A percentile compares a stretch with the other conserved stretches of the same genome.
Conservation (phyloP, 2,329 filamentous ascomycete genomes). For the Lasiodiplodia sp. region DNA sequence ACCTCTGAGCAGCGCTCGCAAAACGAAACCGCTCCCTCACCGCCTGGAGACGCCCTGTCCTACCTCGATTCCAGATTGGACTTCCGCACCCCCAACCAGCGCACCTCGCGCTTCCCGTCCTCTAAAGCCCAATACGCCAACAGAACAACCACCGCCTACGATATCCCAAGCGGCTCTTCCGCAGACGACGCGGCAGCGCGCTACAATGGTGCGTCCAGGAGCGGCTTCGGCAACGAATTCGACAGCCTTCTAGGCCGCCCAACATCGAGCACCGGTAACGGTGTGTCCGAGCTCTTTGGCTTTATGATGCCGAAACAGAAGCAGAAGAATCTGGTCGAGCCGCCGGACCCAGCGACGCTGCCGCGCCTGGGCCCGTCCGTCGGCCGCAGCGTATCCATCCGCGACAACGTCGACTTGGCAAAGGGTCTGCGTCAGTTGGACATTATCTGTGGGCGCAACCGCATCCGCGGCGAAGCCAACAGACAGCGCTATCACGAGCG, state of each 20-base stretch:
- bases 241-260: constrained; percentile 5
- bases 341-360: constrained; percentile 33
- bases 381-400: constrained; percentile 45
- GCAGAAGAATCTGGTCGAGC: constrained; percentile 9
- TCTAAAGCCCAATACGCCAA: constrained; percentile 35
- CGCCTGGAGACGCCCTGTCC: constrained; percentile 34
- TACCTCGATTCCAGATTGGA: constrained; percentile 41
- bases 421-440: constrained; percentile 55
- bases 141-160: constrained; percentile 26
- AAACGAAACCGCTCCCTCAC: constrained; percentile 15
- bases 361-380: constrained; percentile 40
- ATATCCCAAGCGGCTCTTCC: constrained; percentile 14
- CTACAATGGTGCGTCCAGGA: not conserved
- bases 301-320: not conserved
- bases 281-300: not conserved
- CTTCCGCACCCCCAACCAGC: constrained; percentile 34
- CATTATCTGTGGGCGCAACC: constrained; percentile 60
- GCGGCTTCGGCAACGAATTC: not conserved
- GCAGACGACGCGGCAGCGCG: constrained; percentile 14
- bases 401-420: constrained; percentile 42
- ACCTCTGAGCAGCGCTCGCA: constrained; percentile 34
- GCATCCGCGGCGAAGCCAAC: constrained; percentile 62
- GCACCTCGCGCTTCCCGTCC: constrained; percentile 40
- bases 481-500: constrained; percentile 77
- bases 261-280: not conserved